Evolutionary conservation across 1,139 yeast species (phyloP), one percentile per base, ranked within the genome.

Genomic region (Blastobotrys aristatus): DNA sequence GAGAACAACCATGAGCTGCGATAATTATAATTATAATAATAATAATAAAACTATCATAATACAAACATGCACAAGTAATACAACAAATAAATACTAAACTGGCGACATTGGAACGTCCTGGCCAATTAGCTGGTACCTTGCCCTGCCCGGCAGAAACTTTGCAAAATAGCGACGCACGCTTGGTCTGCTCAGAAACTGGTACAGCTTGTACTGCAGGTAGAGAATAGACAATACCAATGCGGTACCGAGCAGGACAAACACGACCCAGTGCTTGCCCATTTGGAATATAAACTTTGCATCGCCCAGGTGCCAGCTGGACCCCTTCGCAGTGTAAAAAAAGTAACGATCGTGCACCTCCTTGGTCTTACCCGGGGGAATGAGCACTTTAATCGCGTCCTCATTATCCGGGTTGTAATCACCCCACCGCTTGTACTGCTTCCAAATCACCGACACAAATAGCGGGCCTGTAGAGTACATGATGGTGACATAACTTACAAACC

Each of bases 401-500:
- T n/a, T 6, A 13, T 20, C 40, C 48, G 29, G 55, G 50, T 16
- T 48, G 50, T 40, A 38, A 20, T 27, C 14, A n/a, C 59, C 59
- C 85, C 88, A 84, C 56, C 95, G 75, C 66, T 82, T 84, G 67
- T 85, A 89, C 59, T 83, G 88, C 65, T 86, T 84, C 92, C 95
- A 85, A 57, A 89, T 75, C 40, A 87, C 90, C 13, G 94, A 83
- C 41, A 89, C 72, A 62, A 87, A 88, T 51, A 89, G 69, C 0
- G 97, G 97, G 3, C 97, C 97, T 0, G 97, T 90, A 14, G 95
- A 82, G 61, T 80, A 85, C 96, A 89, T 89, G 64, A 89, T 88
- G 34, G 97, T 89, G 52, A 89, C 72, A 67, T 89, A 89, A 14
- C 97, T 96, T 22, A 87, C 79, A 32, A 61, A 42, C 61, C 60